Percentiles rank a stretch among this genome's conserved stretches.
phyloP scores from a whole-genome alignment of 768 basidiomycete species.

The Calocybe cyanea region DNA sequence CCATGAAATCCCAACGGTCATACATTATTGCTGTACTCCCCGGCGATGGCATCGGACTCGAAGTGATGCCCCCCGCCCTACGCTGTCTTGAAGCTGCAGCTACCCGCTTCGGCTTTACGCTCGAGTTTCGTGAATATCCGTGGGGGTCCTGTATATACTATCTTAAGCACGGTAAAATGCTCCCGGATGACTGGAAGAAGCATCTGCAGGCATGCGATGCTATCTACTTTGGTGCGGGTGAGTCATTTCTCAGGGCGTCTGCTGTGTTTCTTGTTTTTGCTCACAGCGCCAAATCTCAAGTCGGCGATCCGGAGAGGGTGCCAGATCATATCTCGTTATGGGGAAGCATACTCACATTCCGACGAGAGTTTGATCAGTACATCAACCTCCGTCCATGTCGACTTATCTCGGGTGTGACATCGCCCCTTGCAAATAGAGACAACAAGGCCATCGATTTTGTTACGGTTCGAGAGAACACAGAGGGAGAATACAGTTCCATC shows the following conservation, averaged over 20 bases:
- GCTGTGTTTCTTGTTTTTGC: constrained; percentile 11
- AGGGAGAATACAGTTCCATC: constrained; percentile 53
- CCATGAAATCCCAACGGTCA: constrained; percentile 18
- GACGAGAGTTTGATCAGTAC: constrained; percentile 50
- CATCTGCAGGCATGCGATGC: constrained; percentile 38
- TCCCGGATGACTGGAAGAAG: constrained; percentile 39
- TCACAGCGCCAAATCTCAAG: constrained; percentile 24
- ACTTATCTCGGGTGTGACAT: constrained; percentile 42
- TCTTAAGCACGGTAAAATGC: constrained; percentile 42
- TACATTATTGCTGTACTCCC: constrained; percentile 46
- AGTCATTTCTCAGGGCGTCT: background rate
- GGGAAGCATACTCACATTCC: constrained; percentile 47
- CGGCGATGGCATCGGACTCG: constrained; percentile 51
- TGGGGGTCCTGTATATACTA: constrained; percentile 48
- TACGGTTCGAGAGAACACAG: constrained; percentile 54
- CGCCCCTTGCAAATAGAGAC: constrained; percentile 41
- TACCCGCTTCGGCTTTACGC: constrained; percentile 38
- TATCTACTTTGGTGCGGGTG: constrained; percentile 46
- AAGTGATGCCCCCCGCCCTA: constrained; percentile 47
- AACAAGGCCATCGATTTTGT: constrained; percentile 45
- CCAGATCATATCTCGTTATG: constrained; percentile 58
- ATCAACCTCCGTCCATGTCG: constrained; percentile 47
- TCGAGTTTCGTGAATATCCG: constrained; percentile 42
- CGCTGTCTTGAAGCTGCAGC: constrained; percentile 42
- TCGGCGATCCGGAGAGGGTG: constrained; percentile 44